phyloP scores from a whole-genome alignment of 495 filamentous ascomycete species.

The Ascodesmis nigricans region DNA sequence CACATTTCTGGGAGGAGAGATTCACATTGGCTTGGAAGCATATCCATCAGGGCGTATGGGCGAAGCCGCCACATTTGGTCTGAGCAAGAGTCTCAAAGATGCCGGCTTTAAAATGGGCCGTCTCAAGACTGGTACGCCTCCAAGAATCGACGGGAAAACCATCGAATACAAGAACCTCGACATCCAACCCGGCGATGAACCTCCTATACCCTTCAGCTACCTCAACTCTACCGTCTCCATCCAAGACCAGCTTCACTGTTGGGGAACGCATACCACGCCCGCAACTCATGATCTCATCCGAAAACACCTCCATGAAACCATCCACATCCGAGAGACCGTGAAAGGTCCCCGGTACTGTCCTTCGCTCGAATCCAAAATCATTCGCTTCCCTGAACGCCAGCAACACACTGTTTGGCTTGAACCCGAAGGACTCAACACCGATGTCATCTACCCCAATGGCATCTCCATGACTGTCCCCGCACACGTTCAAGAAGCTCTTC shows the following conservation, averaged over 20 bases:
- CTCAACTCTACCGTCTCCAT: constrained; percentile 57
- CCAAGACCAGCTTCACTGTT: constrained; percentile 57
- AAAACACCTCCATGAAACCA: constrained; percentile 69
- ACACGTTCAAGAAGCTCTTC: constrained; percentile 59
- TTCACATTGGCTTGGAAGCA: constrained; percentile 72
- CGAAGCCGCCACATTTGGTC: constrained; percentile 77
- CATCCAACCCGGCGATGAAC: constrained; percentile 57
- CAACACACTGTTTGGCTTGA: constrained; percentile 86
- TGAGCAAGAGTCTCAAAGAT: constrained; percentile 74
- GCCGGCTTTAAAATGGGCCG: constrained; percentile 82
- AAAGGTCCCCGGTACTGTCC: constrained; percentile 90
- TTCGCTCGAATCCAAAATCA: constrained; percentile 82
- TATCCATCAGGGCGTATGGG: constrained; percentile 82
- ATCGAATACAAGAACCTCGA: constrained; percentile 60
- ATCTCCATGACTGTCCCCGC: constrained; percentile 90
- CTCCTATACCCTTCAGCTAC: constrained; percentile 79
- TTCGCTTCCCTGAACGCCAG: constrained; percentile 59
- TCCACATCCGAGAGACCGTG: constrained; percentile 90
- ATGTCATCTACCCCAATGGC: constrained; percentile 88
- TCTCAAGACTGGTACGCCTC: constrained; percentile 88
- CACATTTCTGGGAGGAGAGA: constrained; percentile 88
- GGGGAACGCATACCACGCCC: constrained; percentile 65
- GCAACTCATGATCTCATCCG: constrained; percentile 66
- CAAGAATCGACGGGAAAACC: constrained; percentile 56
- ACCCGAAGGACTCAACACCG: constrained; percentile 79